Evolutionary conservation across 2,329 filamentous ascomycete species (phyloP).

Genomic region (Verticillium nubilum): DNA sequence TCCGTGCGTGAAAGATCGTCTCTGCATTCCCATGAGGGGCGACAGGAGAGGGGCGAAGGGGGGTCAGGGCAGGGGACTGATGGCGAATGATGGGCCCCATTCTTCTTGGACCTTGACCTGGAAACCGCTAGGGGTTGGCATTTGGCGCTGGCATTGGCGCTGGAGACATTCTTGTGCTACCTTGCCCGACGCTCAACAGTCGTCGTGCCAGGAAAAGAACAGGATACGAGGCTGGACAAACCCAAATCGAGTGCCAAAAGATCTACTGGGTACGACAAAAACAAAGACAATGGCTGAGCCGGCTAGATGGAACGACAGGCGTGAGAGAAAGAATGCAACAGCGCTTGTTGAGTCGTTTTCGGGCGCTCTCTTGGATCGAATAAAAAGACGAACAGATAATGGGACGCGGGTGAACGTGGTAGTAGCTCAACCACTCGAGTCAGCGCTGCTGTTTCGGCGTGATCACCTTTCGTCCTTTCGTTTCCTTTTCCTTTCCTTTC

Average conservation of each 20-base stretch:
- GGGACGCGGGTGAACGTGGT: background rate
- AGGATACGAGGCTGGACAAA: background rate
- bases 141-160: background rate
- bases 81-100: background rate
- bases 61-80: background rate
- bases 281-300: background rate
- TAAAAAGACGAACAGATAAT: background rate
- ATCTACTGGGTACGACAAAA: background rate
- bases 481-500: background rate
- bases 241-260: background rate
- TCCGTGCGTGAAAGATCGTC: background rate
- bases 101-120: background rate
- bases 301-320: background rate
- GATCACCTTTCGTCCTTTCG: background rate
- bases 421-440: background rate
- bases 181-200: background rate
- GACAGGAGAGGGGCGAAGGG: background rate
- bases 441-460: background rate
- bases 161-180: background rate
- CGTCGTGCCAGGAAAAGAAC: background rate
- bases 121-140: background rate
- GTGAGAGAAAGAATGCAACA: background rate
- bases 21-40: background rate
- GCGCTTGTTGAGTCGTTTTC: background rate
- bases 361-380: background rate